A percentile compares a stretch with the other conserved stretches of the same genome.
These are phyloP conservation scores for Vigna nakashimae DNA, from an alignment of 306 rosid species.

Conservation along the genomic window DNA sequence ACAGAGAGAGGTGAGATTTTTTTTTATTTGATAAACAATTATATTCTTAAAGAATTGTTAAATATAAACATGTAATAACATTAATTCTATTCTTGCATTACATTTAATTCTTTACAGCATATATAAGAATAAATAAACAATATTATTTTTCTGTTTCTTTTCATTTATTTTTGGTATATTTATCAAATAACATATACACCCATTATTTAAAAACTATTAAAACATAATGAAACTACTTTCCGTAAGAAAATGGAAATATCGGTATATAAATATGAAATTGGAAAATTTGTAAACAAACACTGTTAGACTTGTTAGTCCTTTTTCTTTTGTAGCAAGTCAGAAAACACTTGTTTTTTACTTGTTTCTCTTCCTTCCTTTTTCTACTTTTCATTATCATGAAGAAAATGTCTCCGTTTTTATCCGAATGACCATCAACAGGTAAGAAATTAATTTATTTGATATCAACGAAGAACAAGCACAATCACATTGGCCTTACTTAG, in stretches of 20 bases:
- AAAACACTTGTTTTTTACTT: too few relatives aligned
- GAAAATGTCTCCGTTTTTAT: background rate
- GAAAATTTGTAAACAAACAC: background rate
- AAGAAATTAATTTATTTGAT: conserved; percentile 11
- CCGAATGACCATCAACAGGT: background rate
- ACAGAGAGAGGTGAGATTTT: too few relatives aligned
- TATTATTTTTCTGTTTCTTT: background rate
- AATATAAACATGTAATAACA: too few relatives aligned
- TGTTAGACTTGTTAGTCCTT: background rate
- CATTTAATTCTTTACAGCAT: background rate
- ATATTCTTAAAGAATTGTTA: too few relatives aligned
- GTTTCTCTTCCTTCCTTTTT: too few relatives aligned
- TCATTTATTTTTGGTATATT: too few relatives aligned
- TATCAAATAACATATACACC: too few relatives aligned
- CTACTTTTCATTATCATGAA: background rate
- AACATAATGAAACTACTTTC: too few relatives aligned
- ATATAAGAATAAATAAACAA: too few relatives aligned
- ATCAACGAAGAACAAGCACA: conserved; percentile 20
- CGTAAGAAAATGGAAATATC: too few relatives aligned
- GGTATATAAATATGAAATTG: background rate
- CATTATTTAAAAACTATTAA: too few relatives aligned
- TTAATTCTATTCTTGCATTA: background rate
- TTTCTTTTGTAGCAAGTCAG: background rate
- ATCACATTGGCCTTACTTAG: background rate
- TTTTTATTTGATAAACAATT: too few relatives aligned